A percentile compares a stretch with the other conserved stretches of the same genome.
Evolutionary conservation across 2,329 filamentous ascomycete genomes (phyloP).

Genomic region (Claviceps paspali): DNA sequence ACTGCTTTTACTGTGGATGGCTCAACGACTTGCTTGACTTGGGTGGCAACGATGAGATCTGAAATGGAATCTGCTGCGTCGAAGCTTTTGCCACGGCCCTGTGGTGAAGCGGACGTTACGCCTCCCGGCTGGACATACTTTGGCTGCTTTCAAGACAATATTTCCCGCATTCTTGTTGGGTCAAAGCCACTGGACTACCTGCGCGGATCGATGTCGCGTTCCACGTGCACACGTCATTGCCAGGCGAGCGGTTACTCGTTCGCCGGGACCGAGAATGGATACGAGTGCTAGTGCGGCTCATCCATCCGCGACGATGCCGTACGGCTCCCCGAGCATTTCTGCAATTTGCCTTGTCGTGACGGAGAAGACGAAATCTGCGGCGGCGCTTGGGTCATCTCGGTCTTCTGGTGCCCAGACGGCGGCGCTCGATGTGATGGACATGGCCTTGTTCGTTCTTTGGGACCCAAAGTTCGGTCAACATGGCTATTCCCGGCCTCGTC

Average conservation of each 20-base stretch:
- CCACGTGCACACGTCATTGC: constrained; percentile 34
- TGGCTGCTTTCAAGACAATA: constrained; percentile 18
- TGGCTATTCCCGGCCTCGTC: neutral
- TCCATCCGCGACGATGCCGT: constrained; percentile 11
- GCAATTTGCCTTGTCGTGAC: constrained; percentile 10
- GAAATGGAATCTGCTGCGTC: neutral
- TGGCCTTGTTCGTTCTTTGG: neutral
- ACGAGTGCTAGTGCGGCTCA: constrained; percentile 36
- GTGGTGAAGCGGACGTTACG: neutral
- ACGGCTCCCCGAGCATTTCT: constrained; percentile 12
- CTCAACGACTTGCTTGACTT: neutral
- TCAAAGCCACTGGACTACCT: constrained; percentile 13
- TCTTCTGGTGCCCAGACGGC: constrained; percentile 7
- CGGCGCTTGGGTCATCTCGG: constrained; percentile 13
- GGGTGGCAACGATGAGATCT: neutral
- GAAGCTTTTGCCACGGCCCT: neutral
- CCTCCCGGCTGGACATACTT: constrained; percentile 13
- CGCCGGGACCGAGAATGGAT: constrained; percentile 33
- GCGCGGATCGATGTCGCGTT: constrained; percentile 28
- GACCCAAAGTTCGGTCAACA: neutral
- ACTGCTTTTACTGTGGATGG: neutral
- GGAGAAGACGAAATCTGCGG: constrained; percentile 10
- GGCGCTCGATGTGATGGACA: neutral
- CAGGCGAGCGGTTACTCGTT: constrained; percentile 21
- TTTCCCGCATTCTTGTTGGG: constrained; percentile 10